Conservation (phyloP, 768 basidiomycete genomes). For the Boletales sp. region DNA sequence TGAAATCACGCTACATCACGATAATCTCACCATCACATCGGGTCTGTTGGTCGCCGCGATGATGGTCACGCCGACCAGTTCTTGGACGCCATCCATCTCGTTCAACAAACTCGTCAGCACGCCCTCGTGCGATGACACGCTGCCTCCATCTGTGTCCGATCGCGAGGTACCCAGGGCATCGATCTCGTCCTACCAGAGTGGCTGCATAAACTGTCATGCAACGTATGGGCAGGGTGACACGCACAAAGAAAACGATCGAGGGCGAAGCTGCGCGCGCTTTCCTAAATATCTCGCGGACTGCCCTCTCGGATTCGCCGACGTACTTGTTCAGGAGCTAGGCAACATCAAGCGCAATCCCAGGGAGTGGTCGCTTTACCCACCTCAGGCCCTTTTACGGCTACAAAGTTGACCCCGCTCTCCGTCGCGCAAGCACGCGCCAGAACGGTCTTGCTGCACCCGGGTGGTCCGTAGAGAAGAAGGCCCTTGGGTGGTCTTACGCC, state of each 20-base stretch:
- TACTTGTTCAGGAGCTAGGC: constrained; percentile 88
- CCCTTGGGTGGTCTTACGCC: constrained; percentile 89
- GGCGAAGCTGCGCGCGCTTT: constrained; percentile 94
- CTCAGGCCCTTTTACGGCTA: constrained; percentile 97
- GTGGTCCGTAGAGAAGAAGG: constrained; percentile 89
- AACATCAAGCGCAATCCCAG: neutral
- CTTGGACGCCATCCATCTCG: constrained; percentile 98
- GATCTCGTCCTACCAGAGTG: constrained; percentile 77
- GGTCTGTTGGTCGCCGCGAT: constrained; percentile 96
- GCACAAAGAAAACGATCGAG: constrained; percentile 93
- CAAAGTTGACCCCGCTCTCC: constrained; percentile 92
- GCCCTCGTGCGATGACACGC: constrained; percentile 68
- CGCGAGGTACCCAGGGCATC: constrained; percentile 89
- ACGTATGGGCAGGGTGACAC: constrained; percentile 20
- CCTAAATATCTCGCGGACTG: constrained; percentile 91
- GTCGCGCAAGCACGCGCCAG: constrained; percentile 89
- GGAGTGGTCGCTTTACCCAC: constrained; percentile 38
- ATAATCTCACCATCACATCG: constrained; percentile 71
- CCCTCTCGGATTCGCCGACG: constrained; percentile 95
- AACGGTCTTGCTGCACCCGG: constrained; percentile 96
- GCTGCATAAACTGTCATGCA: neutral
- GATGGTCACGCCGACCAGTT: constrained; percentile 90
- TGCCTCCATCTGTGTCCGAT: constrained; percentile 48
- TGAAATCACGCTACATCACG: neutral
- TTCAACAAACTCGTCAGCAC: constrained; percentile 91